Evolutionary conservation across 2,329 filamentous ascomycete genomes (phyloP), one percentile per base, ranked within the genome.

Genomic region (Sclerotinia spermophila): DNA sequence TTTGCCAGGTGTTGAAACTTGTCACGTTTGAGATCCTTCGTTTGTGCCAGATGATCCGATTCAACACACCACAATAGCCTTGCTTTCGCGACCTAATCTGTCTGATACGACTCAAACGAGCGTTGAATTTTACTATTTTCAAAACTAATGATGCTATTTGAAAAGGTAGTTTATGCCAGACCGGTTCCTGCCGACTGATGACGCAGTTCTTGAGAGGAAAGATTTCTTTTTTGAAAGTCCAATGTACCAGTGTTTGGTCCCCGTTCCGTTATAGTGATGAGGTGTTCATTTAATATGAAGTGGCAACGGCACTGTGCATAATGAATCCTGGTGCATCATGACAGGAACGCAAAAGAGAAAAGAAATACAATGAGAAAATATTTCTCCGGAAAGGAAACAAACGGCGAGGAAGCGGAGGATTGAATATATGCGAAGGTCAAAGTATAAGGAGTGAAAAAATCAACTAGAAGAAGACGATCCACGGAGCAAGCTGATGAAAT

Each of bases 21-120:
- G 45, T 56, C 40, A 67, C 62, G 69, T 70, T 70, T 68, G 69
- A 70, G 45, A 60, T 59, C 11, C 44, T 55, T 53, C 35, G 53
- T 55, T 33, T 59, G 45, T 21, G n/a, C 55, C 42, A 24, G 56
- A 51, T 48, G 17, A 42, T 35, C 60, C 33, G n/a, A 65, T 10
- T 40, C 33, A 55, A 42, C 51, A 70, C 61, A 59, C 55, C 51
- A 56, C 44, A 30, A 51, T 33, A 38, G 51, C 64, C 42, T 51
- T 66, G 55, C 30, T 67, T 70, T 59, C 44, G 59, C 40, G 62
- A 70, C 68, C 35, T 51, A 42, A 27, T 27, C 21, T 48, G 69
- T 68, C 48, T 60, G 62, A 70, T 59, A 35, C 15, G 40, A 53
- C 21, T 35, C 24, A 58, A 60, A 42, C 44, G 55, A 68, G 69